Conservation (phyloP, 352 stramenopile genomes). For the Phytopythium oedochilum region DNA sequence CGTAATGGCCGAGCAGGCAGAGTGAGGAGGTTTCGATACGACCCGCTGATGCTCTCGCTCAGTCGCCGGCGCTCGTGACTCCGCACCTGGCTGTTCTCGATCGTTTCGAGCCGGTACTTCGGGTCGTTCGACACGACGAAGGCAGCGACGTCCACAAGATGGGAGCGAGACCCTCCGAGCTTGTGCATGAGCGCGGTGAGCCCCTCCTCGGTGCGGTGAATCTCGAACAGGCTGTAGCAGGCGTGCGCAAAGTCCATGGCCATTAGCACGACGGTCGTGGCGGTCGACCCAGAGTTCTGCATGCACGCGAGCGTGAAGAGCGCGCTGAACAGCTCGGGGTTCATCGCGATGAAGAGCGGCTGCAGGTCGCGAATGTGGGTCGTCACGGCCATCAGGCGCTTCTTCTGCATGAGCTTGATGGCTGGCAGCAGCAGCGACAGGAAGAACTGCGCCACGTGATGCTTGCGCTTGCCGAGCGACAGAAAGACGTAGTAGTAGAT, state of each 20-base stretch:
- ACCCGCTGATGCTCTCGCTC: background rate
- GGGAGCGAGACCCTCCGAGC: background rate
- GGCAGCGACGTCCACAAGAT: background rate
- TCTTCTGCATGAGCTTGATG: slow-evolving; percentile 2
- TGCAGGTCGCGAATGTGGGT: background rate
- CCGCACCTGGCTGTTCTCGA: background rate
- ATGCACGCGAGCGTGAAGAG: slow-evolving; percentile 3
- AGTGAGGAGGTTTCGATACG: background rate
- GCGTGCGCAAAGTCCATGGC: slow-evolving; percentile 2
- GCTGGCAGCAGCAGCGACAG: slow-evolving; percentile 3
- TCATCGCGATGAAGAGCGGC: slow-evolving; percentile 6
- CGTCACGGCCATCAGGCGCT: slow-evolving; percentile 1
- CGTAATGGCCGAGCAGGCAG: too few relatives aligned
- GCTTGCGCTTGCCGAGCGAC: background rate
- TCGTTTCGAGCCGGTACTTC: background rate
- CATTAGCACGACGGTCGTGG: background rate
- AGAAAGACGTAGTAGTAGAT: slow-evolving; percentile 4
- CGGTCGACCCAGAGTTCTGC: slow-evolving; percentile 2
- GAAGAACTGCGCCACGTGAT: slow-evolving; percentile 1
- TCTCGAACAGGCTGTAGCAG: slow-evolving; percentile 1
- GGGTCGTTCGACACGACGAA: slow-evolving; percentile 1
- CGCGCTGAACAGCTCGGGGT: slow-evolving; percentile 4
- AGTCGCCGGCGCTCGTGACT: background rate
- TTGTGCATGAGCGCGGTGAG: background rate
- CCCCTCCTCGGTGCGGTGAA: background rate